These are phyloP conservation scores for Hibiscus tridactylites DNA, from an alignment of 345 rosid species.

Conservation along the genomic window DNA sequence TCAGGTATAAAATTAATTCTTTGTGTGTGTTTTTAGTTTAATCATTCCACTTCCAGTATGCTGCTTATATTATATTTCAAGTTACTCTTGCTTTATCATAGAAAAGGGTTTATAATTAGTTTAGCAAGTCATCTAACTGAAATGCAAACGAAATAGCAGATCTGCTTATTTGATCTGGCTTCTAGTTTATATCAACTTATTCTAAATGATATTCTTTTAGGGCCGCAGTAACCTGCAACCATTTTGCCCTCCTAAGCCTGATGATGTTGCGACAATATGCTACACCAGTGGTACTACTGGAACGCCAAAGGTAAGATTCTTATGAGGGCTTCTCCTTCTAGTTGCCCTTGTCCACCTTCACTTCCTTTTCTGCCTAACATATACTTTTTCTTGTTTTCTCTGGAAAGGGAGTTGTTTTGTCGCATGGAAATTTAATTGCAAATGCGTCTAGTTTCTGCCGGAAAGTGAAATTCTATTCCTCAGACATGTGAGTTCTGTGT, in stretches of 20 bases:
- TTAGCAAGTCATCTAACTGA: neutral
- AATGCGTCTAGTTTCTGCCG: conserved; percentile 56
- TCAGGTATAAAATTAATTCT: conserved; percentile 32
- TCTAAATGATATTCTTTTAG: conserved; percentile 35
- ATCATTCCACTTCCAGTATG: neutral
- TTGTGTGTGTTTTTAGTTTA: neutral
- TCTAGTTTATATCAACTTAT: conserved; percentile 9
- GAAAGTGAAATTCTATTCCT: conserved; percentile 28
- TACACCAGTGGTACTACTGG: conserved; percentile 99
- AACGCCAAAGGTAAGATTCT: conserved; percentile 65
- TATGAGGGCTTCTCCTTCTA: conserved; percentile 11
- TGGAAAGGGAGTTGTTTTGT: conserved; percentile 67
- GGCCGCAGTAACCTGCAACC: conserved; percentile 66
- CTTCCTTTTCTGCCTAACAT: conserved; percentile 1
- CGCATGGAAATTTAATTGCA: conserved; percentile 82
- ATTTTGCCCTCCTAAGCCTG: conserved; percentile 67
- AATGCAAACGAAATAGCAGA: neutral
- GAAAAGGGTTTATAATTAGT: neutral
- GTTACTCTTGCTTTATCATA: neutral
- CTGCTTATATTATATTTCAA: neutral
- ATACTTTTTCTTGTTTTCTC: conserved; percentile 10
- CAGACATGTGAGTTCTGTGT: conserved; percentile 65
- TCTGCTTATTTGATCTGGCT: neutral
- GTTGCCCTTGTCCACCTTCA: conserved; percentile 7
- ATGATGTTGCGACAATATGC: conserved; percentile 87